Percentiles rank a stretch among this genome's conserved stretches.
phyloP scores from a whole-genome alignment of 805 yeast species.

The Pichia nakasei region DNA sequence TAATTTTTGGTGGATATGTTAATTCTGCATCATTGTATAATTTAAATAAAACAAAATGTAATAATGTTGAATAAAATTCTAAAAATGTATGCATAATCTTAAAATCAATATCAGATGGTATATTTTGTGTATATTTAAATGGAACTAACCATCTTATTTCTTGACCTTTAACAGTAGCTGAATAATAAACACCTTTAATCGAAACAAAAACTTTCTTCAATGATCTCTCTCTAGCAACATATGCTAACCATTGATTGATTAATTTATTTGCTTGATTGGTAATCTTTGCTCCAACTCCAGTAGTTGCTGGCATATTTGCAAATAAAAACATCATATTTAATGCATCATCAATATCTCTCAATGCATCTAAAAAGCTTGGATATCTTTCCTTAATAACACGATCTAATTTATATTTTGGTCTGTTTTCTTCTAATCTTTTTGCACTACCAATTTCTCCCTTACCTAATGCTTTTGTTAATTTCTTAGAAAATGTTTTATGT shows the following conservation, averaged over 20 bases:
- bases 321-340: constrained; percentile 89
- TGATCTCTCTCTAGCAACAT: constrained; percentile 73
- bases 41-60: constrained; percentile 80
- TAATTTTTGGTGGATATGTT: constrained; percentile 85
- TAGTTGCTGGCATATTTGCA: constrained; percentile 92
- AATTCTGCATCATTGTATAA: constrained; percentile 79
- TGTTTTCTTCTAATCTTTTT: constrained; percentile 67
- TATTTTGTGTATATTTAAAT: constrained; percentile 91
- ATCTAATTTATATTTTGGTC: constrained; percentile 82
- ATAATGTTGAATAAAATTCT: constrained; percentile 87
- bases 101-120: constrained; percentile 91
- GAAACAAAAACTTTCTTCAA: constrained; percentile 88
- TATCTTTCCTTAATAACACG: constrained; percentile 90
- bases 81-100: constrained; percentile 94
- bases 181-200: constrained; percentile 94
- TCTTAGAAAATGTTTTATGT: constrained; percentile 89
- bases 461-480: constrained; percentile 81
- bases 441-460: constrained; percentile 90
- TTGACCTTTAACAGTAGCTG: constrained; percentile 84
- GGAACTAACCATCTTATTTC: constrained; percentile 95
- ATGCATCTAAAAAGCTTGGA: constrained; percentile 86
- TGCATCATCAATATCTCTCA: constrained; percentile 93
- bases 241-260: constrained; percentile 94
- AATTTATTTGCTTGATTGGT: constrained; percentile 82
- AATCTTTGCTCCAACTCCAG: constrained; percentile 65